phyloP scores from a whole-genome alignment of 306 rosid species.

The Cucumis cinereus region DNA sequence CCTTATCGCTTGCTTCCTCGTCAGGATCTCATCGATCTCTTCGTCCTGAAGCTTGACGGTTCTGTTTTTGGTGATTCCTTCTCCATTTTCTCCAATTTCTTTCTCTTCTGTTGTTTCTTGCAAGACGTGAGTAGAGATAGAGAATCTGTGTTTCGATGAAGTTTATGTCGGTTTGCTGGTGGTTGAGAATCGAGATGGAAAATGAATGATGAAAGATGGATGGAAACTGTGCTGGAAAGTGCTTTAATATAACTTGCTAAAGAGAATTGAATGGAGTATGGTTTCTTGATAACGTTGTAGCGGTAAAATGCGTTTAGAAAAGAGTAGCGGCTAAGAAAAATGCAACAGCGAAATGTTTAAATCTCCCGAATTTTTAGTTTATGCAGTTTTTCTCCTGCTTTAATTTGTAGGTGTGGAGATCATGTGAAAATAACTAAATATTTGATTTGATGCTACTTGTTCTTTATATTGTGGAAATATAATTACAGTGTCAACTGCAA shows the following conservation, averaged over 20 bases:
- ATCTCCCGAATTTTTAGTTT: not conserved
- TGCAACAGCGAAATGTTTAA: not conserved
- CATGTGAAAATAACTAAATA: not conserved
- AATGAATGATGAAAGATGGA: not conserved
- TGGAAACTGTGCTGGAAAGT: not conserved
- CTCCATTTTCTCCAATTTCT: not conserved
- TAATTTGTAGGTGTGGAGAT: not conserved
- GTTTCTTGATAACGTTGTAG: not conserved
- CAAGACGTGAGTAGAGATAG: not conserved
- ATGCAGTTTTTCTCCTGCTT: not conserved
- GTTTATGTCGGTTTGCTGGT: not conserved
- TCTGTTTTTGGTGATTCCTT: conserved; percentile 32
- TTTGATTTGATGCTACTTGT: not conserved
- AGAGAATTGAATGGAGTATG: not conserved
- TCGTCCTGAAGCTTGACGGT: conserved; percentile 40
- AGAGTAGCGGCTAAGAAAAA: not conserved
- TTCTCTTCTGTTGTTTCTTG: not conserved
- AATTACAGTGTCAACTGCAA: not conserved
- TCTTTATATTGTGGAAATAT: not conserved
- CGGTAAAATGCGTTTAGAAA: not conserved
- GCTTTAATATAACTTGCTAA: not conserved
- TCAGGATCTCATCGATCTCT: conserved; percentile 22
- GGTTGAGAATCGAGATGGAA: not conserved
- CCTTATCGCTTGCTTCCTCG: conserved; percentile 22
- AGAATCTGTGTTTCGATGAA: not conserved